A percentile compares a stretch with the other conserved stretches of the same genome.
Conservation (phyloP, 805 yeast genomes). For the Ogataea populi-albae region DNA sequence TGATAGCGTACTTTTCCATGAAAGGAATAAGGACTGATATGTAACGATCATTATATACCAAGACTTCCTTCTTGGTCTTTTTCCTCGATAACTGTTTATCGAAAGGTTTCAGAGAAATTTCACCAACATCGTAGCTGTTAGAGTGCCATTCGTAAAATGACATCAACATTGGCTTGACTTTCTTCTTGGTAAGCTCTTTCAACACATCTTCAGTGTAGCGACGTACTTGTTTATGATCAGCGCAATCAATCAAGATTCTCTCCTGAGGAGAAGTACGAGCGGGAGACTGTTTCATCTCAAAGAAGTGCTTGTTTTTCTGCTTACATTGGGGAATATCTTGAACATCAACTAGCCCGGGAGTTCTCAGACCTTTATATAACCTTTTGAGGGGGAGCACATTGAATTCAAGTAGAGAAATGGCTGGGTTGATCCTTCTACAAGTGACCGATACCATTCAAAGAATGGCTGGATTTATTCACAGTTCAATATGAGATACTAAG, state of each 20-base stretch:
- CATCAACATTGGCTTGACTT: conserved; percentile 19
- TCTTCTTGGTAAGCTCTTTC: conserved; percentile 23
- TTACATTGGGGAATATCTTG: too few species aligned
- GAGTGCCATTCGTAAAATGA: conserved; percentile 21
- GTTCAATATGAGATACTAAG: too few species aligned
- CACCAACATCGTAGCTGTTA: conserved; percentile 4
- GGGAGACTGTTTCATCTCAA: too few species aligned
- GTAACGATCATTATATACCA: conserved; percentile 17
- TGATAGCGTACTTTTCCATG: conserved; percentile 10
- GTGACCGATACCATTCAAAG: too few species aligned
- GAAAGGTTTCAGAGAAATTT: conserved; percentile 3
- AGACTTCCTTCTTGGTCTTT: conserved; percentile 2
- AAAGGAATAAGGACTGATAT: conserved; percentile 13
- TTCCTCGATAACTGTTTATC: conserved; percentile 2
- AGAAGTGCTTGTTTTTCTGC: too few species aligned
- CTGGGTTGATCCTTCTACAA: too few species aligned
- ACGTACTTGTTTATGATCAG: conserved; percentile 11
- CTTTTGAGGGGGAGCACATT: too few species aligned
- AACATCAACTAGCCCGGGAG: too few species aligned
- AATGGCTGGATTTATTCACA: too few species aligned
- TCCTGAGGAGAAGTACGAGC: too few species aligned
- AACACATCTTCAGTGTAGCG: conserved; percentile 18
- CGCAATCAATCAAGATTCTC: conserved; percentile 12
- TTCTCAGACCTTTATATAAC: too few species aligned
- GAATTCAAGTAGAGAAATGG: too few species aligned